phyloP scores from a whole-genome alignment of 345 rosid genomes.

The Eucalyptus rudis region DNA sequence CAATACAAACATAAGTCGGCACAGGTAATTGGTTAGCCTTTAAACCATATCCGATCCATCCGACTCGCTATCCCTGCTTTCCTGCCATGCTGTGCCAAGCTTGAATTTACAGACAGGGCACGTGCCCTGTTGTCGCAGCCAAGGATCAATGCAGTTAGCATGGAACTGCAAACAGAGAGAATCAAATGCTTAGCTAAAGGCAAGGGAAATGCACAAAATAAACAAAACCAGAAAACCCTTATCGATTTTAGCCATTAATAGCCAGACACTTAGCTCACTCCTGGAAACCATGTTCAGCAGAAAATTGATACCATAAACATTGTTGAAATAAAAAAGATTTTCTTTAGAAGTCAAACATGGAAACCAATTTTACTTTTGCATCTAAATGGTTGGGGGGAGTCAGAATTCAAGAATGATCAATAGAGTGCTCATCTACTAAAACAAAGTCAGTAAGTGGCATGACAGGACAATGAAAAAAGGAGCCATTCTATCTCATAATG shows the following conservation, averaged over 20 bases:
- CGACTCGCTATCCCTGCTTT: slow-evolving; percentile 38
- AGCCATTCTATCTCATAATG: not conserved
- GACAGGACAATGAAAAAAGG: not conserved
- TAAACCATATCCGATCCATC: slow-evolving; percentile 43
- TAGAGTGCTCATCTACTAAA: not conserved
- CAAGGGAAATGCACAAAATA: not conserved
- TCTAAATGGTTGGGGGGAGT: not conserved
- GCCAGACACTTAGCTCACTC: not conserved
- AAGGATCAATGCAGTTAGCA: slow-evolving; percentile 54
- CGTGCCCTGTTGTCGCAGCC: slow-evolving; percentile 57
- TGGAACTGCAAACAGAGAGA: slow-evolving; percentile 40
- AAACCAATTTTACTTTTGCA: not conserved
- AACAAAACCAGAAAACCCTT: not conserved
- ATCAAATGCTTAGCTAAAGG: not conserved
- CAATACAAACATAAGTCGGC: not conserved
- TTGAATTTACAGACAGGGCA: slow-evolving; percentile 55
- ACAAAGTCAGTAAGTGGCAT: not conserved
- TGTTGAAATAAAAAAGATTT: not conserved
- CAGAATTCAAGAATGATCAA: not conserved
- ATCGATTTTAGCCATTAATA: not conserved
- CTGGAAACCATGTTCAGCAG: not conserved
- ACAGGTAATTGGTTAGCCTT: not conserved
- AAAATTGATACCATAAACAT: not conserved
- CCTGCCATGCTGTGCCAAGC: slow-evolving; percentile 30
- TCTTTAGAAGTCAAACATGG: not conserved